Evolutionary conservation across 345 rosid species (phyloP).

Genomic region (Murraya koenigii): DNA sequence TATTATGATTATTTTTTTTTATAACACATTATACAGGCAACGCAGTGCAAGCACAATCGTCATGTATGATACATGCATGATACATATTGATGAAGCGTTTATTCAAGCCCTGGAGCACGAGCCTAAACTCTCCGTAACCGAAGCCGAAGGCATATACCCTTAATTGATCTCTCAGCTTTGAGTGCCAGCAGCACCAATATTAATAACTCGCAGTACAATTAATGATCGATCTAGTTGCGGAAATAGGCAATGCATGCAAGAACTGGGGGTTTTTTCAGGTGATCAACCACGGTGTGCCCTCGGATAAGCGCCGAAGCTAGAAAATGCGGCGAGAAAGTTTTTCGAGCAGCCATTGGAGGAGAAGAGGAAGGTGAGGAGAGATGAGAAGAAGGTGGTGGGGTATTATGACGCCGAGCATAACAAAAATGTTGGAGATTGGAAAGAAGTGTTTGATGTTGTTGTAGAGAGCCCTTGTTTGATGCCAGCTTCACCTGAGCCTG

Average conservation of each 20-base stretch:
- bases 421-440: constrained; percentile 58
- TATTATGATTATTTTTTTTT: no score
- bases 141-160: constrained; percentile 34
- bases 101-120: constrained; percentile 32
- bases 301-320: constrained; percentile 16
- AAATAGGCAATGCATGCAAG: constrained; percentile 36
- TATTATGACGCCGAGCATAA: constrained; percentile 43
- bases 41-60: no score
- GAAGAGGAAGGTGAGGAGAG: constrained; percentile 34
- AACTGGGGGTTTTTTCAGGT: constrained; percentile 44
- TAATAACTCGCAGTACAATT: constrained; percentile 8
- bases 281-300: constrained; percentile 43
- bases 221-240: constrained; percentile 15
- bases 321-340: constrained; percentile 26
- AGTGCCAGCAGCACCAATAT: no score
- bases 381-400: constrained; percentile 27
- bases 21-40: no score
- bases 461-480: constrained; percentile 17
- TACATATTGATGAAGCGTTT: constrained; percentile 30
- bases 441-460: constrained; percentile 40
- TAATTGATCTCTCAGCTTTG: constrained; percentile 31
- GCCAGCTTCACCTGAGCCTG: constrained; percentile 24
- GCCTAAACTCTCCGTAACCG: constrained; percentile 15
- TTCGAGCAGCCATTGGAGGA: constrained; percentile 31
- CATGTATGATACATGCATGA: no score